Evolutionary conservation across 2,329 filamentous ascomycete species (phyloP), one percentile per base, ranked within the genome.

Genomic region (Verticillium dahliae): DNA sequence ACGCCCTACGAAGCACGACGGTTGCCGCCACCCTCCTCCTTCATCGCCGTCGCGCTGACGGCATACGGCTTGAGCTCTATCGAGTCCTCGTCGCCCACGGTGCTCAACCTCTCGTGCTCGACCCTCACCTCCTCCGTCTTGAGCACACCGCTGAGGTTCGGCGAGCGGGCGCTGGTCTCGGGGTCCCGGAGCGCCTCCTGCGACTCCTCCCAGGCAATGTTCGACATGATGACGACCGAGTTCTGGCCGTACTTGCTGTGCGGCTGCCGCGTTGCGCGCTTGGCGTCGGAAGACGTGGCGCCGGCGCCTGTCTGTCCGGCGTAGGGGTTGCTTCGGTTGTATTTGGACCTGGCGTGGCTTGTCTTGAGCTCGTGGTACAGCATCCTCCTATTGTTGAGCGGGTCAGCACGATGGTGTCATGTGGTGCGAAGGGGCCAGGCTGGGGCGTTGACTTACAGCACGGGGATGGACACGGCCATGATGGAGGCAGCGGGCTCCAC

Each of bases 401-500:
- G 35, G n/a, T 10, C 27, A 34, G 45, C 35, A 56, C 55, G 54
- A 1, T 13, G 2, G 11, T 4, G 11, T 18, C n/a, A 11, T 4
- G 10, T 6, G 9, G 18, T 11, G 9, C 45, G 18, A 22, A 3
- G 18, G 13, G 18, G 45, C 7, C n/a, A 22, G n/a, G 27, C 27
- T 31, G 27, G 39, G 39, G 18, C 15, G 15, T 45, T 45, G 7
- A 67, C 72, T 62, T 63, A 74, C 72, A 75, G 52, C 2, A 74
- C 66, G 1, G 73, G 73, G 27, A 74, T 71, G 1, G 67, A 74
- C 1, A 74, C 66, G 9, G 73, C 73, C 72, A 75, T 75, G 58
- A 75, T 75, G 0, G 73, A 74, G 0, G 68, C 72, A 1, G 73
- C 72, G 4, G 73, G 73, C 39, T 75, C 73, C 1, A 71, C 67